Conservation (phyloP, 805 yeast species). For the Saccharomycopsis vini region DNA sequence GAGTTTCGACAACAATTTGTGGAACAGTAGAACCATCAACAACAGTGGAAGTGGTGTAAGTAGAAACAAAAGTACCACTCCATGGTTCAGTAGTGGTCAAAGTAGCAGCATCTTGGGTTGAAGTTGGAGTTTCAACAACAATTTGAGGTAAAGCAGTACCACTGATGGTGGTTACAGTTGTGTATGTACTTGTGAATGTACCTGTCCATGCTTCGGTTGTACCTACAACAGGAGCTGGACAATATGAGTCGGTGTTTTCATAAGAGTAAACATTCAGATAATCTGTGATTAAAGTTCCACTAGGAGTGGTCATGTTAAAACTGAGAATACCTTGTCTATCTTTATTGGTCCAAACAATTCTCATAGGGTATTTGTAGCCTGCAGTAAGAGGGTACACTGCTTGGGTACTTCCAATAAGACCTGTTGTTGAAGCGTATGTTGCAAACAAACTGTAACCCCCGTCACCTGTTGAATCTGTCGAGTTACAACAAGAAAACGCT, state of each 20-base stretch:
- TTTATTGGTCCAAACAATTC: slow-evolving; percentile 23
- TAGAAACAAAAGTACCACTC: background rate
- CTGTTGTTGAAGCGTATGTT: background rate
- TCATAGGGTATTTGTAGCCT: slow-evolving; percentile 26
- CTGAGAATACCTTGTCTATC: background rate
- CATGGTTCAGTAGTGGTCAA: background rate
- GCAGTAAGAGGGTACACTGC: slow-evolving; percentile 15
- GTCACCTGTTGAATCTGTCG: background rate
- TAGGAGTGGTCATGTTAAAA: background rate
- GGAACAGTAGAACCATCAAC: no score
- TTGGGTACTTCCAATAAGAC: background rate
- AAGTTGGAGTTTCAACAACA: background rate
- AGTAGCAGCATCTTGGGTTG: no score
- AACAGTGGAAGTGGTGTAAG: no score
- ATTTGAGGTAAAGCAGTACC: background rate
- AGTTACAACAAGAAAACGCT: background rate
- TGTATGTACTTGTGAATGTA: background rate
- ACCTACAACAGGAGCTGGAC: background rate
- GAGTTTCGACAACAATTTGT: no score
- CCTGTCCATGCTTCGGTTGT: background rate
- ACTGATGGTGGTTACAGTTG: background rate
- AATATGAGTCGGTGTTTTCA: background rate
- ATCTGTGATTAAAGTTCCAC: background rate
- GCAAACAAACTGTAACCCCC: background rate
- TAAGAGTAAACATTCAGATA: background rate